These are phyloP conservation scores for Neoascochyta sp. DNA, from an alignment of 2,329 filamentous ascomycete genomes.

Conservation along the genomic window DNA sequence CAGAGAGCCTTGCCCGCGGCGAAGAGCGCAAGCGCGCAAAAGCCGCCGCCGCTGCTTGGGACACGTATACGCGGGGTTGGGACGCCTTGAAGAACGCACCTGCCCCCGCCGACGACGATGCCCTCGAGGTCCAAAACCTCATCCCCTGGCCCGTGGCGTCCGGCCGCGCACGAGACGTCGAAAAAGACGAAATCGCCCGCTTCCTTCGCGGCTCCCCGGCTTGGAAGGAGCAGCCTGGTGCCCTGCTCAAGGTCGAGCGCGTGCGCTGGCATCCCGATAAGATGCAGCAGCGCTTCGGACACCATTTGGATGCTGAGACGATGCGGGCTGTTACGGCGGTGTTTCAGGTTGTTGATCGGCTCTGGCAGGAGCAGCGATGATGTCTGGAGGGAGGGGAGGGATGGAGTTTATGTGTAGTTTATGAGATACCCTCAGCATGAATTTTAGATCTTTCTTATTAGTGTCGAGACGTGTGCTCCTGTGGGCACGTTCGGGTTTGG, in stretches of 20 bases:
- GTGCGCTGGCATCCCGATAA: constrained; percentile 98
- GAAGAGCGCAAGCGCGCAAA: constrained; percentile 58
- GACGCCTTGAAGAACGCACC: constrained; percentile 42
- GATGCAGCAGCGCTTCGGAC: constrained; percentile 82
- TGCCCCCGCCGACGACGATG: constrained; percentile 4
- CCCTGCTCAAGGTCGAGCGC: constrained; percentile 73
- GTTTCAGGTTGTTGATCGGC: constrained; percentile 81
- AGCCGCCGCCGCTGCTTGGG: constrained; percentile 60
- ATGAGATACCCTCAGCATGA: too few relatives aligned
- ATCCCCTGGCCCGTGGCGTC: constrained; percentile 72
- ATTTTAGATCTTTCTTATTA: too few relatives aligned
- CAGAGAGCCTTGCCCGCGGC: constrained; percentile 64
- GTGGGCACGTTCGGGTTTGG: too few relatives aligned
- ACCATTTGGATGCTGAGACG: constrained; percentile 64
- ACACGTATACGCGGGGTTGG: constrained; percentile 64
- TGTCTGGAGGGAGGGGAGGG: too few relatives aligned
- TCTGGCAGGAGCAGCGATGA: too few relatives aligned
- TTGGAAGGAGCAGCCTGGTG: constrained; percentile 40
- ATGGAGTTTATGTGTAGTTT: too few relatives aligned
- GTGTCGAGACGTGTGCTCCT: too few relatives aligned
- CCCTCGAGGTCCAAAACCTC: constrained; percentile 21
- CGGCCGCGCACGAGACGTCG: constrained; percentile 56
- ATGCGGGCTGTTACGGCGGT: constrained; percentile 81
- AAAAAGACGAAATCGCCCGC: constrained; percentile 58
- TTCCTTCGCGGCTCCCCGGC: constrained; percentile 63